Percentiles rank a stretch among this genome's conserved stretches.
Conservation (phyloP, 768 basidiomycete genomes). For the Austroboletus festivus region DNA sequence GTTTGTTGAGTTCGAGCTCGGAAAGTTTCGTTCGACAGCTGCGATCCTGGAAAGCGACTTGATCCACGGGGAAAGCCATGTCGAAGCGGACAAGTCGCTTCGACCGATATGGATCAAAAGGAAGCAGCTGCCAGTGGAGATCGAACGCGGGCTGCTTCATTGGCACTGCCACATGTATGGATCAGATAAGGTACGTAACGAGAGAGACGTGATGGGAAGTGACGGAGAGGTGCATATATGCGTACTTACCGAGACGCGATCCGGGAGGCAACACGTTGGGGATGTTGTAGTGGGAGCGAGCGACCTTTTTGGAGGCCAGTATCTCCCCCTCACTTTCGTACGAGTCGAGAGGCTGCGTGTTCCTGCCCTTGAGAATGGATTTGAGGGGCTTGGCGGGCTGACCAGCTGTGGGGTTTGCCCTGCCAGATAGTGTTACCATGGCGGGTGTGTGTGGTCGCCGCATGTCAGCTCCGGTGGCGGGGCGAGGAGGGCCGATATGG, state of each 20-base stretch:
- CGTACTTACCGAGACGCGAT: constrained; percentile 26
- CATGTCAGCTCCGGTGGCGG: constrained; percentile 12
- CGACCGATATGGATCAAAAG: constrained; percentile 33
- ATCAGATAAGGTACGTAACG: constrained; percentile 29
- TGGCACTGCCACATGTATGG: constrained; percentile 26
- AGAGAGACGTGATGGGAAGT: background rate
- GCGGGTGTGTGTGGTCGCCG: constrained; percentile 21
- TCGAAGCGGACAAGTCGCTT: constrained; percentile 48
- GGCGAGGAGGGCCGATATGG: constrained; percentile 8
- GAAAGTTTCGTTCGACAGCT: constrained; percentile 29
- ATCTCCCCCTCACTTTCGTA: constrained; percentile 33
- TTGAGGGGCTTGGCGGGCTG: constrained; percentile 23
- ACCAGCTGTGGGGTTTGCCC: constrained; percentile 20
- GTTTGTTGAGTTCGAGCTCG: constrained; percentile 39
- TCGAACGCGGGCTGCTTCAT: constrained; percentile 41
- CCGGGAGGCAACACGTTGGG: constrained; percentile 22
- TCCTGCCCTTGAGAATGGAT: constrained; percentile 31
- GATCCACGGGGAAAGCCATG: constrained; percentile 42
- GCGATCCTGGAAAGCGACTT: constrained; percentile 23
- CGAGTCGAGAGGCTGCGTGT: constrained; percentile 14
- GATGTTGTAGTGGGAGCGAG: constrained; percentile 20
- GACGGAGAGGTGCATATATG: background rate
- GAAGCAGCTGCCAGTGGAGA: constrained; percentile 49
- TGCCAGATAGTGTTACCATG: constrained; percentile 12
- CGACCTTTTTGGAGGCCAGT: constrained; percentile 18